Conservation (phyloP, 192 early-diverging fungal species). For the Backusella tuberculispora region DNA sequence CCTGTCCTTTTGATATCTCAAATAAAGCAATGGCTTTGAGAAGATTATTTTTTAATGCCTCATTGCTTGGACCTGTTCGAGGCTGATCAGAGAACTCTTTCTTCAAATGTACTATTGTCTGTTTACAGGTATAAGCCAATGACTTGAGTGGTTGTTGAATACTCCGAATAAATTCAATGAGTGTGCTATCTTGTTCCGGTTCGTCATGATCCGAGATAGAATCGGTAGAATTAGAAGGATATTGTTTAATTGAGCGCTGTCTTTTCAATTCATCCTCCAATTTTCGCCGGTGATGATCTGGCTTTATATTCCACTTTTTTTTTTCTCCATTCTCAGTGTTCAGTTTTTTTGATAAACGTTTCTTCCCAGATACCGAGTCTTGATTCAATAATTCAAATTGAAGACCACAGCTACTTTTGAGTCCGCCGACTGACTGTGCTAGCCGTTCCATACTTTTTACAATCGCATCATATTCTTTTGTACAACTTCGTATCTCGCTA, state of each 20-base stretch:
- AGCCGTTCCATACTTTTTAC: conserved; percentile 67
- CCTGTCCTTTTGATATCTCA: conserved; percentile 52
- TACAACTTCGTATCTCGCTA: conserved; percentile 53
- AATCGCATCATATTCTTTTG: conserved; percentile 48
- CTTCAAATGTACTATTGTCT: conserved; percentile 56
- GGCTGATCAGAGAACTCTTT: conserved; percentile 40
- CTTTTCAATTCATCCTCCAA: conserved; percentile 36
- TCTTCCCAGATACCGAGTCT: conserved; percentile 31
- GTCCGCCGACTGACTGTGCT: conserved; percentile 71
- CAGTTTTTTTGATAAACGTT: not conserved
- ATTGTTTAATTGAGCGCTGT: conserved; percentile 1
- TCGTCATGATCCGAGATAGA: not conserved
- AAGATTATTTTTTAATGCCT: conserved; percentile 48
- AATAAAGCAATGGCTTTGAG: conserved; percentile 54
- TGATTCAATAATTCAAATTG: conserved; percentile 53
- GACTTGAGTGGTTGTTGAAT: conserved; percentile 59
- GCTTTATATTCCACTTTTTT: conserved; percentile 26
- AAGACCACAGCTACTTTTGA: conserved; percentile 73
- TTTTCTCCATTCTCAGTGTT: conserved; percentile 3
- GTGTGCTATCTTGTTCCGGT: conserved; percentile 21
- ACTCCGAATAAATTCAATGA: conserved; percentile 54
- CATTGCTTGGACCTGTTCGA: not conserved
- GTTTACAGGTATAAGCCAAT: conserved; percentile 57
- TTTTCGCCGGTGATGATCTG: conserved; percentile 35
- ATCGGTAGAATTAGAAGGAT: not conserved